Evolutionary conservation across 1,284 basidiomycete species (phyloP).

Genomic region (Paramarasmius palmivorus): DNA sequence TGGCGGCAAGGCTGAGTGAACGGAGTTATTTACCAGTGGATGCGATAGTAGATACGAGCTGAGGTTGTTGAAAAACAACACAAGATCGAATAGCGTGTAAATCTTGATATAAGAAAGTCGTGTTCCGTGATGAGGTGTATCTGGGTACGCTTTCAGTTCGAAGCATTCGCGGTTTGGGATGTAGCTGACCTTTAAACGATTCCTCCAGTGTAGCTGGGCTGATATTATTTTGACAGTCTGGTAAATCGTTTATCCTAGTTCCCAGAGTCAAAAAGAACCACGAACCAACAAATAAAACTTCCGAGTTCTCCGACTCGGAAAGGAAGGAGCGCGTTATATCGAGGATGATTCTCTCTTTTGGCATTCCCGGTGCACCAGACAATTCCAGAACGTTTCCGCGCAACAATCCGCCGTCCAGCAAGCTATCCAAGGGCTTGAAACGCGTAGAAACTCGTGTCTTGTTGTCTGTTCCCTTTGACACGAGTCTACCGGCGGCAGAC

Average conservation of each 20-base stretch:
- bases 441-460: conserved; percentile 36
- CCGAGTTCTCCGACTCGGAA: conserved; percentile 38
- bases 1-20: too few relatives aligned
- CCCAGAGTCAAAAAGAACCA: not conserved
- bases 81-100: conserved; percentile 52
- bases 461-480: conserved; percentile 20
- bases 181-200: conserved; percentile 39
- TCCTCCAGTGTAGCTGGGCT: conserved; percentile 45
- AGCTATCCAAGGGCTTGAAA: conserved; percentile 51
- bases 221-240: conserved; percentile 72
- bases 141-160: conserved; percentile 17
- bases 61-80: conserved; percentile 60
- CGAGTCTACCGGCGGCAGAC: conserved; percentile 51
- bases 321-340: conserved; percentile 50
- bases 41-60: conserved; percentile 42
- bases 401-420: conserved; percentile 61
- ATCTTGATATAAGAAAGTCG: conserved; percentile 46
- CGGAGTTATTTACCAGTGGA: conserved; percentile 56
- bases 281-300: conserved; percentile 66
- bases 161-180: not conserved
- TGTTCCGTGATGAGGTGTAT: conserved; percentile 22
- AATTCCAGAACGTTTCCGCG: conserved; percentile 66
- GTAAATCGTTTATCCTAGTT: conserved; percentile 12
- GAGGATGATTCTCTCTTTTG: conserved; percentile 56
- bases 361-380: conserved; percentile 71